phyloP scores from a whole-genome alignment of 331 rosid genomes.

The Cucumis variabilis region DNA sequence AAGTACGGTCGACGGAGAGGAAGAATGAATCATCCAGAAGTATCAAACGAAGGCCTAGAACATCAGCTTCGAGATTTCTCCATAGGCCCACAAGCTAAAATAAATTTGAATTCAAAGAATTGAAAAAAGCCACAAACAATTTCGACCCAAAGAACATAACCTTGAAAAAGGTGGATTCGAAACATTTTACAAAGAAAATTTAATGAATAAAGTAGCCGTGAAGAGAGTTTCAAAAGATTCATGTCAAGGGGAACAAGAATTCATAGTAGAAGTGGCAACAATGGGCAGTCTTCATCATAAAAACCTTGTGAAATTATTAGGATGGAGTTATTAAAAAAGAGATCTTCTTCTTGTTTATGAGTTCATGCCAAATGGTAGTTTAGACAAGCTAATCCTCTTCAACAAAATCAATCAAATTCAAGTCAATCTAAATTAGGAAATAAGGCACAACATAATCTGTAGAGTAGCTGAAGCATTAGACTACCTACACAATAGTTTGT shows the following conservation, averaged over 20 bases:
- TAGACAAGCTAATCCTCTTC: constrained; percentile 60
- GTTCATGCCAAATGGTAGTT: constrained; percentile 80
- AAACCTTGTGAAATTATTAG: constrained; percentile 74
- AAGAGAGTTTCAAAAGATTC: no score
- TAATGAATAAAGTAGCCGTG: constrained; percentile 50
- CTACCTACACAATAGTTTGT: constrained; percentile 70
- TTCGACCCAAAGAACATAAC: constrained; percentile 64
- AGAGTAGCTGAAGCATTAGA: constrained; percentile 80
- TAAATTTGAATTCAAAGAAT: constrained; percentile 52
- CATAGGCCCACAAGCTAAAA: constrained; percentile 49
- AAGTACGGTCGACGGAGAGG: no score
- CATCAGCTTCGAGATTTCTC: constrained; percentile 59
- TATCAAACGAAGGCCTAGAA: constrained; percentile 52
- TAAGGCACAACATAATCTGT: constrained; percentile 51
- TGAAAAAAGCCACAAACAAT: constrained; percentile 59
- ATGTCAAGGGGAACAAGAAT: constrained; percentile 76
- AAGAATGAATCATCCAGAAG: background rate
- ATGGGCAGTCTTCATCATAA: constrained; percentile 80
- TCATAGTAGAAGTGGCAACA: constrained; percentile 79
- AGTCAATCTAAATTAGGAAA: constrained; percentile 44
- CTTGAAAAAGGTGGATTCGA: constrained; percentile 88
- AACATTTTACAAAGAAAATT: constrained; percentile 59
- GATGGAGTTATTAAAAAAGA: constrained; percentile 75
- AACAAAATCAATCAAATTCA: no score
- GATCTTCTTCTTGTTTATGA: constrained; percentile 81